These are phyloP conservation scores for Lactifluus piperatus DNA, from an alignment of 768 basidiomycete genomes.

Conservation along the genomic window DNA sequence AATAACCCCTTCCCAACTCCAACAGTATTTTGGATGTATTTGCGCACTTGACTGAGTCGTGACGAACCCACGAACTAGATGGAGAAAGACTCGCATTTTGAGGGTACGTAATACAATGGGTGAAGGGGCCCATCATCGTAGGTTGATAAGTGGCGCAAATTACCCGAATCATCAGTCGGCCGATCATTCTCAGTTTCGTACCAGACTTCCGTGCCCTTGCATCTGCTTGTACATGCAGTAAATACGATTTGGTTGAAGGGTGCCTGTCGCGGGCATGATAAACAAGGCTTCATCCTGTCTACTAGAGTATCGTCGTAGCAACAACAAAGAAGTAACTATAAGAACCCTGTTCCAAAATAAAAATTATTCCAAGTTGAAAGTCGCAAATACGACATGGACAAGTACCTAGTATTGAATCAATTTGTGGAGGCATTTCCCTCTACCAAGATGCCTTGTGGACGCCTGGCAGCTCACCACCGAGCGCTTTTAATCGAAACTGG, in stretches of 20 bases:
- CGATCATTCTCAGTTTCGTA: neutral
- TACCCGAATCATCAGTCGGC: neutral
- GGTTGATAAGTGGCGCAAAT: neutral
- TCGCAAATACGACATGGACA: neutral
- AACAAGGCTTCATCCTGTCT: neutral
- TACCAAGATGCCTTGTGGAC: constrained; percentile 93
- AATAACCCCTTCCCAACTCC: too few relatives aligned
- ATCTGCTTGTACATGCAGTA: neutral
- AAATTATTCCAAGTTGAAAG: neutral
- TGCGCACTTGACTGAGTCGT: neutral
- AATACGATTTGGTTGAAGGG: neutral
- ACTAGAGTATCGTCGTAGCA: neutral
- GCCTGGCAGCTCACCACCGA: constrained; percentile 75
- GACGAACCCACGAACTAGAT: neutral
- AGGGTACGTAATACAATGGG: neutral
- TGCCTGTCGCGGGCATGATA: neutral
- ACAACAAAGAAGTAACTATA: neutral
- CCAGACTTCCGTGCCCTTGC: neutral
- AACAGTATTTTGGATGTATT: too few relatives aligned
- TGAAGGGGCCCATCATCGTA: too few relatives aligned
- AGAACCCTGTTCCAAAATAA: neutral
- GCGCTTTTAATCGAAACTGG: constrained; percentile 84
- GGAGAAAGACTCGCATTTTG: too few relatives aligned
- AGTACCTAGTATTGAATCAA: neutral
- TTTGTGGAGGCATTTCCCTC: neutral